Conservation (phyloP, 1,139 yeast genomes). For the Entelexis sorbosivorans region DNA sequence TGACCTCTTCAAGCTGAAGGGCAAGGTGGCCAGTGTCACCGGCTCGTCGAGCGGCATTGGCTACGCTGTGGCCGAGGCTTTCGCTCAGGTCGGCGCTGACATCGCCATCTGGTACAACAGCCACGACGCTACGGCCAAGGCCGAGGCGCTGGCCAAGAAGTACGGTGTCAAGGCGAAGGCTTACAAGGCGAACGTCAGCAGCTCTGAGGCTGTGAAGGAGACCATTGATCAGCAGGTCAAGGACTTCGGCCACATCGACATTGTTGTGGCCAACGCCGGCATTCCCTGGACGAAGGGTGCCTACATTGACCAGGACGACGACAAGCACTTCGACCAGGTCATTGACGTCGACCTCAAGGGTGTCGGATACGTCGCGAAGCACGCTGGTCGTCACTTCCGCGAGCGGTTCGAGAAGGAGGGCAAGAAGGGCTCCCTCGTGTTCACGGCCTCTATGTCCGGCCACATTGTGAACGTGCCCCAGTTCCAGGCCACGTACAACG, state of each 20-base stretch:
- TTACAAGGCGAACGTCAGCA: conserved; percentile 59
- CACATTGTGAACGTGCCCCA: conserved; percentile 83
- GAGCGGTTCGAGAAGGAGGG: conserved; percentile 33
- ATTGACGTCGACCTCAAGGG: conserved; percentile 65
- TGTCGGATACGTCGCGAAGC: conserved; percentile 63
- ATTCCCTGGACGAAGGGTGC: conserved; percentile 76
- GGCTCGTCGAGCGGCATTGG: conserved; percentile 88
- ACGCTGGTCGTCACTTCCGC: conserved; percentile 60
- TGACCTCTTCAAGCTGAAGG: conserved; percentile 25
- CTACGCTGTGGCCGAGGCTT: conserved; percentile 70
- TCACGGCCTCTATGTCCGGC: conserved; percentile 88
- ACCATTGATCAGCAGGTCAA: conserved; percentile 48
- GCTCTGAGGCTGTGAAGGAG: conserved; percentile 46
- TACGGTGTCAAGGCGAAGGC: conserved; percentile 62
- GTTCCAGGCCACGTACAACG: conserved; percentile 79
- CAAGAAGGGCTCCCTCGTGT: conserved; percentile 60
- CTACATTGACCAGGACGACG: conserved; percentile 46
- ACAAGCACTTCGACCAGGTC: conserved; percentile 55
- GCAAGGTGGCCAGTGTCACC: conserved; percentile 58
- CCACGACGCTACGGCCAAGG: conserved; percentile 51
- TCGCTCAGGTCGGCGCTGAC: conserved; percentile 84
- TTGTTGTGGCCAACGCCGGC: conserved; percentile 87
- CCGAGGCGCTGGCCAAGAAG: conserved; percentile 44
- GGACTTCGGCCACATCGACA: conserved; percentile 71
- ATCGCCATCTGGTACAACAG: conserved; percentile 76